Evolutionary conservation across 164 flowering plant genomes (phyloP).

Genomic region (Stephania japonica): DNA sequence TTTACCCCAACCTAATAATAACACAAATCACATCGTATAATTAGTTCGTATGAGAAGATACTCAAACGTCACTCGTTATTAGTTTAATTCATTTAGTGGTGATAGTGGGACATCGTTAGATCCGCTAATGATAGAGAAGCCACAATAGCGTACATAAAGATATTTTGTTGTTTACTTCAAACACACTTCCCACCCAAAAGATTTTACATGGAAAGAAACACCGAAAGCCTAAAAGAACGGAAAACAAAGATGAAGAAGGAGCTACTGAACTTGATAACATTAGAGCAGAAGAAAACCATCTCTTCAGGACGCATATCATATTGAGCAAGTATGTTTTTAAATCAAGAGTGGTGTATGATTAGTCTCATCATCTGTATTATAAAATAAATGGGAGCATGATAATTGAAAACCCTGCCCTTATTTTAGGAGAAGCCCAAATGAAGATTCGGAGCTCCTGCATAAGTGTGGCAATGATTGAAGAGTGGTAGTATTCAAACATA

Average conservation of each 20-base stretch:
- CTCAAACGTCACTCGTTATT: neutral
- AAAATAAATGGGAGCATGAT: conserved; percentile 2
- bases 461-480: conserved; percentile 39
- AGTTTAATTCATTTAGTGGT: neutral
- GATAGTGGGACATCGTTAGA: conserved; percentile 5
- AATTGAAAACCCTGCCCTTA: conserved; percentile 15
- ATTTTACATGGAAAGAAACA: neutral
- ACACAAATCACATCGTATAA: neutral
- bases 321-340: neutral
- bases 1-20: neutral
- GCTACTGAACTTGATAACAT: conserved; percentile 12
- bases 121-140: conserved; percentile 4
- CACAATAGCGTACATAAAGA: neutral
- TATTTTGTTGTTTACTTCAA: conserved; percentile 9
- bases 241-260: conserved; percentile 1
- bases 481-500: conserved; percentile 20
- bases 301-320: neutral
- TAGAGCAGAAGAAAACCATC: neutral
- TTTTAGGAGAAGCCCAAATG: conserved; percentile 11
- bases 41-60: conserved; percentile 6
- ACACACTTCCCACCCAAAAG: conserved; percentile 1
- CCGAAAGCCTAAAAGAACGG: neutral
- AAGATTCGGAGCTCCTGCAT: conserved; percentile 21
- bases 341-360: conserved; percentile 24
- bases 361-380: conserved; percentile 6